These are phyloP conservation scores for Kodamaea lidongshanica DNA, from an alignment of 805 yeast genomes.

Conservation along the genomic window DNA sequence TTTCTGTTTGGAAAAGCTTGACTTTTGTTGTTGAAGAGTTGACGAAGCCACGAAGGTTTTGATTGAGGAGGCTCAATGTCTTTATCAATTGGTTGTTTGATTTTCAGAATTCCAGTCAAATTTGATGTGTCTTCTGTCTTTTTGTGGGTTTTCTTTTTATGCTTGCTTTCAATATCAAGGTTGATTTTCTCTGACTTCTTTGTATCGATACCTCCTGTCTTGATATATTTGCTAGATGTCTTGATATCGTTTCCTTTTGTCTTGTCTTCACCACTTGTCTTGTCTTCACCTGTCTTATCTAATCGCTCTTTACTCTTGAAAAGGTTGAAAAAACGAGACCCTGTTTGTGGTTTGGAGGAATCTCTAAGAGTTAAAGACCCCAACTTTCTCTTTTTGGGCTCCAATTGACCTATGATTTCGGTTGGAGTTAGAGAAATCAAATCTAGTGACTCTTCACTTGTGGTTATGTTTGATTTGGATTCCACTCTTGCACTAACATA, in stretches of 20 bases:
- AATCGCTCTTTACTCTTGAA: slow-evolving; percentile 10
- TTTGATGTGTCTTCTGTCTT: too few species aligned
- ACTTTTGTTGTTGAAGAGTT: slow-evolving; percentile 1
- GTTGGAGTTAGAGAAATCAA: too few species aligned
- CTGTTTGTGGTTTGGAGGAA: not conserved
- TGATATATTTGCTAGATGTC: too few species aligned
- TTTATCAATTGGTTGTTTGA: not conserved
- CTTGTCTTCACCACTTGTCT: slow-evolving; percentile 1
- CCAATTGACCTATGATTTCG: slow-evolving; percentile 9
- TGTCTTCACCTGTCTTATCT: not conserved
- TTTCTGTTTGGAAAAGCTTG: too few species aligned
- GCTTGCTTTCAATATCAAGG: too few species aligned
- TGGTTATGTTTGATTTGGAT: not conserved
- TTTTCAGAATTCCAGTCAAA: too few species aligned
- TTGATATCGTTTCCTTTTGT: too few species aligned
- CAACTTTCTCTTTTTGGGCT: slow-evolving; percentile 8
- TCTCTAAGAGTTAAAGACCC: slow-evolving; percentile 9
- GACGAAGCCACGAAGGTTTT: slow-evolving; percentile 1
- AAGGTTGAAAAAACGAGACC: slow-evolving; percentile 2
- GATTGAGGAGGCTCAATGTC: not conserved
- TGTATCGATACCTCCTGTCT: too few species aligned
- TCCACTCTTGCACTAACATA: not conserved
- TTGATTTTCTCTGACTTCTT: too few species aligned
- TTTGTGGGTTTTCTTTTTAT: too few species aligned
- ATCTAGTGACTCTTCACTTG: too few species aligned